phyloP scores from a whole-genome alignment of 2,329 filamentous ascomycete genomes.

The Chrysosporium keratinophilum region DNA sequence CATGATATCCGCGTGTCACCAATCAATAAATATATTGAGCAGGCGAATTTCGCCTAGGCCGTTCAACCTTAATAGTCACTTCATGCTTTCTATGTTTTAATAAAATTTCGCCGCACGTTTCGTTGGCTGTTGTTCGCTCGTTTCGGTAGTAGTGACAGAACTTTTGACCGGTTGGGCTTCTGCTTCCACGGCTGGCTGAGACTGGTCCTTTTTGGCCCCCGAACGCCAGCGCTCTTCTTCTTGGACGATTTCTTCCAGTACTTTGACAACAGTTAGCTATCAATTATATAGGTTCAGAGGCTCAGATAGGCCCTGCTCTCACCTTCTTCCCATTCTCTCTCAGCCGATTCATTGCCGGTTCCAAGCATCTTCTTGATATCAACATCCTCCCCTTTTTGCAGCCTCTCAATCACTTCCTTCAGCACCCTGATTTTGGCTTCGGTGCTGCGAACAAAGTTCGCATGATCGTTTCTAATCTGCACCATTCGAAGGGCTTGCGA shows the following conservation, averaged over 20 bases:
- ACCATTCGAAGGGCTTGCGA: constrained; percentile 95
- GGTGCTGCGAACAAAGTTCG: constrained; percentile 61
- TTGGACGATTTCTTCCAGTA: constrained; percentile 28
- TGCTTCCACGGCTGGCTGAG: neutral
- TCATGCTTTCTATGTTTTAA: neutral
- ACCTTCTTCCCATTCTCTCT: constrained; percentile 84
- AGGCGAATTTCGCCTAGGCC: neutral
- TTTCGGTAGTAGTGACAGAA: neutral
- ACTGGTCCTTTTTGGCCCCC: neutral
- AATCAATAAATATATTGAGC: neutral
- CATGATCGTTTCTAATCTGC: constrained; percentile 62
- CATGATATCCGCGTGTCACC: neutral
- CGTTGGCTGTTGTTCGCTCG: neutral
- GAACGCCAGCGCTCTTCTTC: constrained; percentile 32
- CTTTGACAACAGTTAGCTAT: neutral
- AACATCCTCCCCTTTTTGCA: constrained; percentile 49
- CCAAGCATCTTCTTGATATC: constrained; percentile 77
- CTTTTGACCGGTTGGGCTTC: neutral
- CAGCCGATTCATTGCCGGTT: constrained; percentile 61
- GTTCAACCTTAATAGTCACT: no score
- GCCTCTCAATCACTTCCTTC: constrained; percentile 49
- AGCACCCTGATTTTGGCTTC: constrained; percentile 69
- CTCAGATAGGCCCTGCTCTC: constrained; percentile 22
- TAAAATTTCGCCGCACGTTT: constrained; percentile 4
- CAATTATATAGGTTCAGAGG: neutral